phyloP scores from a whole-genome alignment of 108 stramenopile species.

The Conticribra weissflogii region DNA sequence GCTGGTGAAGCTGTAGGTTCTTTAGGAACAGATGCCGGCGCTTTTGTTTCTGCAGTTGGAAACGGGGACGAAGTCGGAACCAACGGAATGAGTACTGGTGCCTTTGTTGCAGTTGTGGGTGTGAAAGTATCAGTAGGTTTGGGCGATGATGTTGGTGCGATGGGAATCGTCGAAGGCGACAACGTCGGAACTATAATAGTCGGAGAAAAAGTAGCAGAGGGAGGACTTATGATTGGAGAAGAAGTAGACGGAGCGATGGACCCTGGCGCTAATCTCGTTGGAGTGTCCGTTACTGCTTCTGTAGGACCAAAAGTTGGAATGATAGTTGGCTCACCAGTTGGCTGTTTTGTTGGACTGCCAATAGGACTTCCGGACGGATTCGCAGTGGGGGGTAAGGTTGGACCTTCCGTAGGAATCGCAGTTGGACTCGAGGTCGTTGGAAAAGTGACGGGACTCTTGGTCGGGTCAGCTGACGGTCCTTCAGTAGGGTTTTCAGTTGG shows the following conservation, averaged over 20 bases:
- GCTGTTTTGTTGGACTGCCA: background rate
- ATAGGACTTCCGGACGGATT: background rate
- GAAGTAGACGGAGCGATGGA: background rate
- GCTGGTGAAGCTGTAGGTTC: slow-evolving; percentile 3
- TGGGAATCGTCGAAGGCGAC: no score
- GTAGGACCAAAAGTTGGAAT: slow-evolving; percentile 3
- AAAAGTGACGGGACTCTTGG: background rate
- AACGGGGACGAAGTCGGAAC: no score
- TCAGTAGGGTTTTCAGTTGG: slow-evolving; percentile 17
- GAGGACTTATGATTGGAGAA: slow-evolving; percentile 1
- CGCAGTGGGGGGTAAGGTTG: background rate
- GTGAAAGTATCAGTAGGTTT: no score
- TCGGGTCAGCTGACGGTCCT: slow-evolving; percentile 10
- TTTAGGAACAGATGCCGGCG: no score
- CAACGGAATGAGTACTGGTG: no score
- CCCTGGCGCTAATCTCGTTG: background rate
- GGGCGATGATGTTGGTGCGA: no score
- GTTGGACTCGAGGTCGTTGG: background rate
- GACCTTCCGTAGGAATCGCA: background rate
- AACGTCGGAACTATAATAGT: background rate
- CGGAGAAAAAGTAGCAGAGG: background rate
- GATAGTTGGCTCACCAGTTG: background rate
- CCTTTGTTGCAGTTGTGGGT: background rate
- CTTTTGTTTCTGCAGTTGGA: no score
- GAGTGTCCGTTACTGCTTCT: background rate